Percentiles rank a stretch among this genome's conserved stretches.
Evolutionary conservation across 306 rosid genomes (phyloP).

Genomic region (Echinosophora koreensis): DNA sequence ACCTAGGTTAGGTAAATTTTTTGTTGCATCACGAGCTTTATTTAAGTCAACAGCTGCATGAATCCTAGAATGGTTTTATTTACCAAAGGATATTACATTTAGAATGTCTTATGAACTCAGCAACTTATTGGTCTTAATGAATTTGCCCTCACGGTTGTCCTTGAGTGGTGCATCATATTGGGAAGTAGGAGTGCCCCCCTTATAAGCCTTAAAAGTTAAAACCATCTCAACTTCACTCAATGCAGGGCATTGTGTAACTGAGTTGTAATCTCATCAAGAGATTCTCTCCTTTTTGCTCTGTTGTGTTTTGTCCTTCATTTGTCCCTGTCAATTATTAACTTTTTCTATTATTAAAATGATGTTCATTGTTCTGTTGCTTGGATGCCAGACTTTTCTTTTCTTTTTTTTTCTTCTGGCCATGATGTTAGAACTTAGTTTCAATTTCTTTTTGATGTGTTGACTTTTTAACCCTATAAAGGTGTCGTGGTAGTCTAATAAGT

Average conservation of each 20-base stretch:
- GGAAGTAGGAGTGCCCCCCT: background rate
- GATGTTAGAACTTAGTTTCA: background rate
- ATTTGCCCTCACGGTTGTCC: background rate
- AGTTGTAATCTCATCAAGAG: constrained; percentile 5
- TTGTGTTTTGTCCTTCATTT: background rate
- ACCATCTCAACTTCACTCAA: background rate
- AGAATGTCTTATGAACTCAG: background rate
- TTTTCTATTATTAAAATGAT: background rate
- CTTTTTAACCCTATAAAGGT: background rate
- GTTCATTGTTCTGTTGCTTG: background rate
- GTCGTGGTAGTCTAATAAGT: constrained; percentile 28
- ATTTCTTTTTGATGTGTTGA: constrained; percentile 13
- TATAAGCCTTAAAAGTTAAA: constrained; percentile 10
- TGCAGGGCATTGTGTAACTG: background rate
- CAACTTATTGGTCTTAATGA: too few species aligned
- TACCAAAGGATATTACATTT: background rate
- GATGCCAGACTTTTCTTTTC: background rate
- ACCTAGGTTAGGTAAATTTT: background rate
- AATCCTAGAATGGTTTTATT: background rate
- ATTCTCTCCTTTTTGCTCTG: background rate
- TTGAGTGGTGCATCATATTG: background rate
- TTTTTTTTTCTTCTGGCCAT: constrained; percentile 1
- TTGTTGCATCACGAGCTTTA: constrained; percentile 27
- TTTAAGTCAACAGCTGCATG: background rate
- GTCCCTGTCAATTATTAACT: constrained; percentile 13